Evolutionary conservation across 2,329 filamentous ascomycete genomes (phyloP).

Genomic region (Neonectria faginata): DNA sequence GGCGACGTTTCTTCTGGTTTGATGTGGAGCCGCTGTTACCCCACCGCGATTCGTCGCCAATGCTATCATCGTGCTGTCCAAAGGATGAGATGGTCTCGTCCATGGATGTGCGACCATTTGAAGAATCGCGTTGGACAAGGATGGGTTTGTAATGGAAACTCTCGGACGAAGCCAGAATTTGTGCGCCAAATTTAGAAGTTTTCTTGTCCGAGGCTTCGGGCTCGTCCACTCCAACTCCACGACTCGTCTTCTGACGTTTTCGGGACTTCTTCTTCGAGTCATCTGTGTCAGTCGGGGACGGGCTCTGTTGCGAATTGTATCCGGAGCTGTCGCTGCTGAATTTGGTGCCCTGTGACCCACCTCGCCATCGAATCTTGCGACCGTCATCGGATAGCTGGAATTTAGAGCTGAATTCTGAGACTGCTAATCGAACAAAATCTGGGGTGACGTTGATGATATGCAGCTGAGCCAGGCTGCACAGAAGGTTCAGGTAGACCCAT

Average conservation of each 20-base stretch:
- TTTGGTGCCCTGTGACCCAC: conserved; percentile 72
- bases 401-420: conserved; percentile 76
- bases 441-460: conserved; percentile 87
- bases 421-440: conserved; percentile 79
- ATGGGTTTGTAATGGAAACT: conserved; percentile 74
- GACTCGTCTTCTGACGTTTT: conserved; percentile 60
- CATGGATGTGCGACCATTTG: conserved; percentile 59
- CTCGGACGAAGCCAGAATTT: conserved; percentile 54
- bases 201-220: conserved; percentile 52
- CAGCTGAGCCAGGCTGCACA: conserved; percentile 84
- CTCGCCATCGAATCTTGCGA: conserved; percentile 83
- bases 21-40: conserved; percentile 60
- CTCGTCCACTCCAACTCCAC: conserved; percentile 52
- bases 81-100: conserved; percentile 64
- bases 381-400: conserved; percentile 84
- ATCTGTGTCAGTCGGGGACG: conserved; percentile 63
- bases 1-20: conserved; percentile 64
- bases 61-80: conserved; percentile 61
- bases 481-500: conserved; percentile 85
- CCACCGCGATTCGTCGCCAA: conserved; percentile 60
- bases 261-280: conserved; percentile 56
- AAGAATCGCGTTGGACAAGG: conserved; percentile 64
- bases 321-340: conserved; percentile 73
- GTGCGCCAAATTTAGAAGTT: conserved; percentile 54
- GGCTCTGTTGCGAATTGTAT: conserved; percentile 60